Evolutionary conservation across 2,329 filamentous ascomycete genomes (phyloP).

Genomic region (Apiospora aurea): DNA sequence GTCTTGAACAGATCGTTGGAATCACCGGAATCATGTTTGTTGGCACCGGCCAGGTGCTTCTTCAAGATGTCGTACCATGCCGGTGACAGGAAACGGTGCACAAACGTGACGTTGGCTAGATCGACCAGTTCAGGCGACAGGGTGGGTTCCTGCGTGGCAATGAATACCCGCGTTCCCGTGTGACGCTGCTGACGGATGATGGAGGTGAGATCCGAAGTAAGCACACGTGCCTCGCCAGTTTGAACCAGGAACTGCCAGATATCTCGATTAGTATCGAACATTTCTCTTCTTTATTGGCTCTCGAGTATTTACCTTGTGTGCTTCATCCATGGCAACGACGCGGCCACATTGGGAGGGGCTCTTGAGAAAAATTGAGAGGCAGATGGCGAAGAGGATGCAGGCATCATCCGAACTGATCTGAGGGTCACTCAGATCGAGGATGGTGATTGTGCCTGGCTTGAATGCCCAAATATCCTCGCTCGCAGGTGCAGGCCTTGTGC

Average conservation of each 20-base stretch:
- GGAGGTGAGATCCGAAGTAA: conserved; percentile 33
- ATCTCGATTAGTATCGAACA: neutral
- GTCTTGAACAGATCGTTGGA: conserved; percentile 30
- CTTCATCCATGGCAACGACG: conserved; percentile 64
- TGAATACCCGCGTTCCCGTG: conserved; percentile 33
- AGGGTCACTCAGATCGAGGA: conserved; percentile 63
- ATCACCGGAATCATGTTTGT: conserved; percentile 23
- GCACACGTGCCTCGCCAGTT: conserved; percentile 29
- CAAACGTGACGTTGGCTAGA: conserved; percentile 35
- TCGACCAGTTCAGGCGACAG: conserved; percentile 35
- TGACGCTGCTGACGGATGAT: conserved; percentile 37
- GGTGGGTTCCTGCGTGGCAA: conserved; percentile 37
- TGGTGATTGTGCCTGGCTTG: conserved; percentile 56
- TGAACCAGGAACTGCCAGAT: conserved; percentile 31
- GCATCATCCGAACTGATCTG: conserved; percentile 60
- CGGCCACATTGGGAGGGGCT: conserved; percentile 45
- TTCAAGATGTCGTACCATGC: conserved; percentile 33
- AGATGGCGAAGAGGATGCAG: conserved; percentile 63
- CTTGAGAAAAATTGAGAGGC: conserved; percentile 57
- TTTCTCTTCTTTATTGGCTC: conserved; percentile 28
- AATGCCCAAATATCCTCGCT: conserved; percentile 36
- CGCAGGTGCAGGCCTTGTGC: conserved; percentile 27
- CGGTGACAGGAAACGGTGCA: conserved; percentile 36
- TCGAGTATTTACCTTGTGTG: conserved; percentile 59
- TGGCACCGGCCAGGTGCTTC: conserved; percentile 33